Percentiles rank a stretch among this genome's conserved stretches.
Conservation (phyloP, 2,329 filamentous ascomycete species). For the Xylaria arbuscula region DNA sequence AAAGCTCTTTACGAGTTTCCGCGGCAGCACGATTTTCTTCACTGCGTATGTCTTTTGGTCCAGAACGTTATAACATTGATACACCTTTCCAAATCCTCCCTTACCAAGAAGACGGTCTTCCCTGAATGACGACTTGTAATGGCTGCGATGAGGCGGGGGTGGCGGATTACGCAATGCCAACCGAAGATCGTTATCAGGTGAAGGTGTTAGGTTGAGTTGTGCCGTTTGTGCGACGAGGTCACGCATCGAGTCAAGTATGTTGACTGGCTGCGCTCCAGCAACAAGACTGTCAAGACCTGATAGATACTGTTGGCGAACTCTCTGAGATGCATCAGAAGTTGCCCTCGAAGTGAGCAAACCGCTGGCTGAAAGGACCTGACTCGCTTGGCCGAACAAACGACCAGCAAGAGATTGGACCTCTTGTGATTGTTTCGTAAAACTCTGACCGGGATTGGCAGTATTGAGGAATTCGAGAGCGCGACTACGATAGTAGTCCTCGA, state of each 20-base stretch:
- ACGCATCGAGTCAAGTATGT: slow-evolving; percentile 41
- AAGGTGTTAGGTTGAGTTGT: slow-evolving; percentile 40
- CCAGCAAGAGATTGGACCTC: slow-evolving; percentile 45
- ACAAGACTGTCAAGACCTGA: slow-evolving; percentile 46
- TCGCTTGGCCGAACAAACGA: slow-evolving; percentile 44
- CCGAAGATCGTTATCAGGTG: slow-evolving; percentile 43
- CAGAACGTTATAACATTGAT: slow-evolving; percentile 47
- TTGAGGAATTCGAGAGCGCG: slow-evolving; percentile 48
- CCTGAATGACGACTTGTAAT: slow-evolving; percentile 48
- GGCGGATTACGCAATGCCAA: slow-evolving; percentile 38
- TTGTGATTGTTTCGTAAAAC: slow-evolving; percentile 45
- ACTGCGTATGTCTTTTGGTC: slow-evolving; percentile 49
- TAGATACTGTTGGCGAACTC: slow-evolving; percentile 47
- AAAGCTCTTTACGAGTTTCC: slow-evolving; percentile 45
- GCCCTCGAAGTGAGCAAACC: slow-evolving; percentile 34
- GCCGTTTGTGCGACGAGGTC: slow-evolving; percentile 43
- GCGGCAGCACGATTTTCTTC: slow-evolving; percentile 49
- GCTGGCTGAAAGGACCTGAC: slow-evolving; percentile 43
- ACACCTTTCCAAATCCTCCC: slow-evolving; percentile 51
- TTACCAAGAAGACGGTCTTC: slow-evolving; percentile 48
- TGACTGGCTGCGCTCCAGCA: slow-evolving; percentile 35
- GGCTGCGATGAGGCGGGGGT: slow-evolving; percentile 37
- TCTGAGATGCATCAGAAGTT: slow-evolving; percentile 38
- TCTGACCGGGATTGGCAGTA: slow-evolving; percentile 40
- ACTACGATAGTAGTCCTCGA: slow-evolving; percentile 49